Conservation (phyloP, 2,329 filamentous ascomycete genomes). For the Zymoseptoria pseudotritici region DNA sequence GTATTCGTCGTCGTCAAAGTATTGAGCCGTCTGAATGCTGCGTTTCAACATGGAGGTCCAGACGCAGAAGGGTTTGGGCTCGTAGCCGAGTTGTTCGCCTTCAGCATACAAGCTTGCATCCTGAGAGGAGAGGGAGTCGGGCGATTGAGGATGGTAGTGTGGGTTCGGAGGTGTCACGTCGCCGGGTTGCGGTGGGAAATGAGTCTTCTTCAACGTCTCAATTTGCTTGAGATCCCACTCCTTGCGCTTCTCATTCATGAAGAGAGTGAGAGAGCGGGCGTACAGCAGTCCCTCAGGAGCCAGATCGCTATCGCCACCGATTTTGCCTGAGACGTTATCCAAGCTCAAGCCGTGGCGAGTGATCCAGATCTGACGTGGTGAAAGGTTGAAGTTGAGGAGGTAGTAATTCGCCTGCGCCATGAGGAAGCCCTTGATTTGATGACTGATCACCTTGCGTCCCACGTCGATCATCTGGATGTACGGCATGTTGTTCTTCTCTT, state of each 20-base stretch:
- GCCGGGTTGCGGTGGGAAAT: constrained; percentile 83
- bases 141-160: constrained; percentile 53
- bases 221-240: constrained; percentile 79
- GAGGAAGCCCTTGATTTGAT: constrained; percentile 85
- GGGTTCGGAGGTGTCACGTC: constrained; percentile 94
- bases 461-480: constrained; percentile 99
- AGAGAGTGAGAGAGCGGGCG: constrained; percentile 68
- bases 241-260: constrained; percentile 72
- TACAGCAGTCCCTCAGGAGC: constrained; percentile 75
- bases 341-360: constrained; percentile 86
- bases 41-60: constrained; percentile 97
- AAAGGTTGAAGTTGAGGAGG: constrained; percentile 91
- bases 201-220: constrained; percentile 65
- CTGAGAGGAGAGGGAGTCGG: constrained; percentile 27
- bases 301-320: constrained; percentile 82
- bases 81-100: constrained; percentile 37
- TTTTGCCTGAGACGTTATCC: constrained; percentile 80
- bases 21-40: constrained; percentile 77
- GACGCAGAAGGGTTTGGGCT: constrained; percentile 80
- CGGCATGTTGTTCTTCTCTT: constrained; percentile 83
- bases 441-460: constrained; percentile 83
- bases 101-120: constrained; percentile 18
- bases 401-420: constrained; percentile 91
- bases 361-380: constrained; percentile 95
- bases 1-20: constrained; percentile 92